phyloP scores from a whole-genome alignment of 1,139 yeast species.

The Yamadazyma mexicana region DNA sequence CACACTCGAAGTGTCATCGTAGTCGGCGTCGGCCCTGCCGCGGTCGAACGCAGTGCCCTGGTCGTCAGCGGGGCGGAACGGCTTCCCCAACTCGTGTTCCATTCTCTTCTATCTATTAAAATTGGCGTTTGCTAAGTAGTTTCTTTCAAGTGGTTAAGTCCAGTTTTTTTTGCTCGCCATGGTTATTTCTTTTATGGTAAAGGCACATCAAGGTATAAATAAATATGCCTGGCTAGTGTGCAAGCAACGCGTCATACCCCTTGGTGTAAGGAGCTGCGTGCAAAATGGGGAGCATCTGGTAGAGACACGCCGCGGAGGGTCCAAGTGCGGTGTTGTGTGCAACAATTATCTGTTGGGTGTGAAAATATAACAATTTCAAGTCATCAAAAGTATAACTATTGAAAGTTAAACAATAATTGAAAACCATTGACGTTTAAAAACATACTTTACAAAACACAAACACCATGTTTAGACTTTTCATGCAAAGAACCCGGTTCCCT shows the following conservation, averaged over 20 bases:
- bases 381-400: neutral
- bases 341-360: too few relatives aligned
- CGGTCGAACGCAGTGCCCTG: neutral
- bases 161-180: neutral
- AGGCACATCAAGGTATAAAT: neutral
- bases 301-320: neutral
- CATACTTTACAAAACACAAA: too few relatives aligned
- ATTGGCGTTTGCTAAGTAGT: too few relatives aligned
- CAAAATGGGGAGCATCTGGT: neutral
- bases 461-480: constrained; percentile 17
- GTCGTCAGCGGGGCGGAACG: constrained; percentile 6
- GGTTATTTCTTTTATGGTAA: neutral
- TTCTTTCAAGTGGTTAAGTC: too few relatives aligned
- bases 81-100: constrained; percentile 8
- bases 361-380: too few relatives aligned
- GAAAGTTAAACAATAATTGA: neutral
- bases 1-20: constrained; percentile 10
- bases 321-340: too few relatives aligned
- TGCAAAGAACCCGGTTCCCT: constrained; percentile 15
- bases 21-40: neutral
- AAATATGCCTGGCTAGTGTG: too few relatives aligned
- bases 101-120: neutral
- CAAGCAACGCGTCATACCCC: too few relatives aligned
- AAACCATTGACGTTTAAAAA: too few relatives aligned
- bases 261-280: too few relatives aligned